Conservation (phyloP, 495 filamentous ascomycete species). For the Hamigera avellanea region DNA sequence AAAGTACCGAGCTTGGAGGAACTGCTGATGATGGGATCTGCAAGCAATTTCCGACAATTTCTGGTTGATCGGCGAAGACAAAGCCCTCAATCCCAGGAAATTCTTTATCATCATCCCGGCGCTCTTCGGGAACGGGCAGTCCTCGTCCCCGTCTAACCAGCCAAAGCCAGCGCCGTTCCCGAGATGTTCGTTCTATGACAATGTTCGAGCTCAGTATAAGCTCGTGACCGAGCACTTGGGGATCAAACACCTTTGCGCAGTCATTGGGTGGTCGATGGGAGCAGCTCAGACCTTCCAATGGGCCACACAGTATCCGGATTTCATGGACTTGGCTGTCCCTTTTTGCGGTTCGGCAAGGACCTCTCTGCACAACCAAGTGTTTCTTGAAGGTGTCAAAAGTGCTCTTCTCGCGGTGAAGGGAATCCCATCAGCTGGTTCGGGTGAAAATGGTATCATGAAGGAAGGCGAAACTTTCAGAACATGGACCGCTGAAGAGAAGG, state of each 20-base stretch:
- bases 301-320: slow-evolving; percentile 60
- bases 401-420: slow-evolving; percentile 53
- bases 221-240: slow-evolving; percentile 53
- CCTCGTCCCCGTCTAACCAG: slow-evolving; percentile 56
- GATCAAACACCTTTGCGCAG: slow-evolving; percentile 48
- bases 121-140: slow-evolving; percentile 64
- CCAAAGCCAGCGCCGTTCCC: slow-evolving; percentile 44
- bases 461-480: slow-evolving; percentile 24
- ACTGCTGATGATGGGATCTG: neutral
- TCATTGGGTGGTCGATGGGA: slow-evolving; percentile 64
- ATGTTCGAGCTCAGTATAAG: slow-evolving; percentile 54
- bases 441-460: slow-evolving; percentile 23
- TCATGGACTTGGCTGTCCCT: slow-evolving; percentile 53
- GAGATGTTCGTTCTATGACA: slow-evolving; percentile 53
- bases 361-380: slow-evolving; percentile 59
- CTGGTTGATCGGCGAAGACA: slow-evolving; percentile 54
- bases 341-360: slow-evolving; percentile 61
- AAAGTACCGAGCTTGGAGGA: neutral
- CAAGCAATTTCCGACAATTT: slow-evolving; percentile 49
- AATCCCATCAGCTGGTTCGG: slow-evolving; percentile 35
- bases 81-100: slow-evolving; percentile 45
- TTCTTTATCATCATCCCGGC: slow-evolving; percentile 64
- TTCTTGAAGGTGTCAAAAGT: slow-evolving; percentile 59
- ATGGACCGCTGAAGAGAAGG: slow-evolving; percentile 45
- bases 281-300: slow-evolving; percentile 58